phyloP scores from a whole-genome alignment of 169 alveolate genomes.

The Sarcocystis neurona region DNA sequence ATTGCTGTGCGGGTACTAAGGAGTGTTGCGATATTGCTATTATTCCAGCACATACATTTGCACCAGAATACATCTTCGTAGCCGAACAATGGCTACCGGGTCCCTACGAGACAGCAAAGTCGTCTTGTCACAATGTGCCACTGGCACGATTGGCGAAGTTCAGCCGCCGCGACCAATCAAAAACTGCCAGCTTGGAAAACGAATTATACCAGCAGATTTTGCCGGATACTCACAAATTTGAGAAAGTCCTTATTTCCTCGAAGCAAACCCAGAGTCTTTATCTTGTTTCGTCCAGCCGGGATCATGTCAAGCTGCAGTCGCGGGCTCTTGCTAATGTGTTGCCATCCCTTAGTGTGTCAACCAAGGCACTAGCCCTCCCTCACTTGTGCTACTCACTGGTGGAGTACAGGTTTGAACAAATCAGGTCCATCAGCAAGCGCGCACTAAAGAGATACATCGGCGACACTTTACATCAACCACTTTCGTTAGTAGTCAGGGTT shows the following conservation, averaged over 20 bases:
- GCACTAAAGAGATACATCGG: slow-evolving; percentile 24
- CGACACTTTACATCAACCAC: slow-evolving; percentile 4
- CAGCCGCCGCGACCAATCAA: slow-evolving; percentile 5
- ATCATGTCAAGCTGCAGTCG: slow-evolving; percentile 28
- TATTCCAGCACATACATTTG: slow-evolving; percentile 28
- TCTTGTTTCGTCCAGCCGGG: neutral
- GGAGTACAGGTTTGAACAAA: neutral
- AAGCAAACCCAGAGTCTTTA: neutral
- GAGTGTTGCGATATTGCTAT: neutral
- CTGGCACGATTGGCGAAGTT: slow-evolving; percentile 19
- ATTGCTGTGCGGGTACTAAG: neutral
- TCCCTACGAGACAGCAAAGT: slow-evolving; percentile 16
- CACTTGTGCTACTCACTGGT: slow-evolving; percentile 11
- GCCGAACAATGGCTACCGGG: slow-evolving; percentile 43
- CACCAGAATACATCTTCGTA: slow-evolving; percentile 21
- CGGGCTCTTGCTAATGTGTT: neutral
- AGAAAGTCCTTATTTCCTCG: neutral
- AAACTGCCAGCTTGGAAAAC: neutral
- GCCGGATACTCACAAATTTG: slow-evolving; percentile 22
- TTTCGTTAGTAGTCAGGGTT: neutral
- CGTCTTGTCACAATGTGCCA: neutral
- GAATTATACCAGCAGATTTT: slow-evolving; percentile 11
- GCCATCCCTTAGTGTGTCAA: slow-evolving; percentile 27
- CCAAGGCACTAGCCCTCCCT: neutral
- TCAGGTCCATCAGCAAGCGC: neutral